Conservation (phyloP, 441 rosid species). For the Arabidopsis lyrata region DNA sequence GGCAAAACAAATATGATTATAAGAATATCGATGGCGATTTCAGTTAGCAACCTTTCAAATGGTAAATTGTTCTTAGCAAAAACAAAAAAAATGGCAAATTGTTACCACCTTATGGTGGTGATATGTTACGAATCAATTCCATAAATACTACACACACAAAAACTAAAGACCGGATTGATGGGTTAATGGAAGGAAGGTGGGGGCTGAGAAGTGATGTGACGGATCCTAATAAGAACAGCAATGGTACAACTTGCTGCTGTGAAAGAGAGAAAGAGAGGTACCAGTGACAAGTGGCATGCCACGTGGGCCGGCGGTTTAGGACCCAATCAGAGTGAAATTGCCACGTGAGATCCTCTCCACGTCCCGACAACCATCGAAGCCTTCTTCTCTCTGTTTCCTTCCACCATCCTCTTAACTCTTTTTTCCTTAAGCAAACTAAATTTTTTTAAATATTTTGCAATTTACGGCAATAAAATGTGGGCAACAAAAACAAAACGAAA, state of each 20-base stretch:
- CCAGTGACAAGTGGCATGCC: constrained; percentile 41
- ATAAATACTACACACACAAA: background rate
- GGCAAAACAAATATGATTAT: too few species aligned
- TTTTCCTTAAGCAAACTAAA: too few species aligned
- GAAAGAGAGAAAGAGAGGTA: constrained; percentile 27
- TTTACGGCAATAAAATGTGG: too few species aligned
- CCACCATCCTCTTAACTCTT: background rate
- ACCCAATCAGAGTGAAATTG: constrained; percentile 40
- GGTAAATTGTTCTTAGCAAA: background rate
- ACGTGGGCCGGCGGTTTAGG: constrained; percentile 45
- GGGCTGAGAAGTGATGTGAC: constrained; percentile 33
- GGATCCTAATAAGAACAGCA: constrained; percentile 35
- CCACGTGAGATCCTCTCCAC: constrained; percentile 40
- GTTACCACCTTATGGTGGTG: background rate
- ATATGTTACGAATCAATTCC: background rate
- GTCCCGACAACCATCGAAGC: constrained; percentile 32
- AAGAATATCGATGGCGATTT: too few species aligned
- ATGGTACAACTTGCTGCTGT: constrained; percentile 36
- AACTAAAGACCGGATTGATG: constrained; percentile 8
- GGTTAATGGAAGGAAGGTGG: constrained; percentile 22
- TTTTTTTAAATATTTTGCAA: too few species aligned
- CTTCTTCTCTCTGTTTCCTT: constrained; percentile 21
- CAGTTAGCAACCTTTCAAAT: background rate
- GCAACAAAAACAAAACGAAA: too few species aligned
- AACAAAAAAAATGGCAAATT: too few species aligned